Evolutionary conservation across 1,284 basidiomycete species (phyloP).

Genomic region (Tremellales sp.): DNA sequence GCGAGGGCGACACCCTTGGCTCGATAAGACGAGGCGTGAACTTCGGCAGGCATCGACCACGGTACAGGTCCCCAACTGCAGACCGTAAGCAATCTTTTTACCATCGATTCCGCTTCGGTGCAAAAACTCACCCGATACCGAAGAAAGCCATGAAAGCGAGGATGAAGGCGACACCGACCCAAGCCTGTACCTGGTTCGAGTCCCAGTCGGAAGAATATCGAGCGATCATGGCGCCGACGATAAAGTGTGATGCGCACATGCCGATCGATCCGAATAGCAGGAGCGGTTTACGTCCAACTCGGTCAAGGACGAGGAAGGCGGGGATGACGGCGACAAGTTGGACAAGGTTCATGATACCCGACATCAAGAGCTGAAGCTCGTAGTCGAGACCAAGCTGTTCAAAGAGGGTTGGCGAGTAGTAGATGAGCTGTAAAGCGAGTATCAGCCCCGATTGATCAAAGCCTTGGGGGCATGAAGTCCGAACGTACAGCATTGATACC

Average conservation of each 20-base stretch:
- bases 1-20: constrained; percentile 39
- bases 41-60: constrained; percentile 38
- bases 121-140: constrained; percentile 9
- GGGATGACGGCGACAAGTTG: constrained; percentile 36
- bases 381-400: constrained; percentile 32
- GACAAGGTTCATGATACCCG: constrained; percentile 44
- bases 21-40: constrained; percentile 23
- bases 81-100: too few relatives aligned
- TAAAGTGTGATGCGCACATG: constrained; percentile 16
- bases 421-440: constrained; percentile 13
- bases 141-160: constrained; percentile 20
- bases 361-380: constrained; percentile 26
- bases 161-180: constrained; percentile 28
- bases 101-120: too few relatives aligned
- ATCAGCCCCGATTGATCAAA: constrained; percentile 5
- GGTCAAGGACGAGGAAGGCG: constrained; percentile 43
- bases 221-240: constrained; percentile 28
- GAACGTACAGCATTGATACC: constrained; percentile 27
- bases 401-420: constrained; percentile 42
- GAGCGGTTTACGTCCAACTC: constrained; percentile 39
- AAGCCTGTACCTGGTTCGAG: constrained; percentile 11
- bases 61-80: constrained; percentile 11
- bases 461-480: background rate
- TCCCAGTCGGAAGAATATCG: too few relatives aligned
- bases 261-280: constrained; percentile 26